Conservation (phyloP, 345 rosid genomes). For the Triadica sebifera region DNA sequence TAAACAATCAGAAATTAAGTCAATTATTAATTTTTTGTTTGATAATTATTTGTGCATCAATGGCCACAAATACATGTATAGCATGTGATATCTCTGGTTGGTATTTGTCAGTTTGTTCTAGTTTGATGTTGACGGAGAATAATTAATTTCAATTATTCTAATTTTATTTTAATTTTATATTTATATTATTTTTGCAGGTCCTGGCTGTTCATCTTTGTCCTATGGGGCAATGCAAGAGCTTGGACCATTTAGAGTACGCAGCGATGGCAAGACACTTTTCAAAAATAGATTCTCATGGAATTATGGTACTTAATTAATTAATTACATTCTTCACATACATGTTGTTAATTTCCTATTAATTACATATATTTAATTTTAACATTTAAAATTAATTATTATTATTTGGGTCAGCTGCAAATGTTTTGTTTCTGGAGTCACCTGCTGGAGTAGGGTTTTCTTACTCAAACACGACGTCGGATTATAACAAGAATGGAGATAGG, state of each 20-base stretch:
- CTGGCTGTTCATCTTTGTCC: constrained; percentile 46
- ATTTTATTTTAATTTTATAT: not conserved
- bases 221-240: constrained; percentile 50
- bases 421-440: constrained; percentile 41
- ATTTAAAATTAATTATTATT: not conserved
- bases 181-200: constrained; percentile 25
- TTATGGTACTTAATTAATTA: constrained; percentile 17
- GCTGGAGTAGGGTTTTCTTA: constrained; percentile 48
- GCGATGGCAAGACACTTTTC: constrained; percentile 43
- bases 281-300: constrained; percentile 38
- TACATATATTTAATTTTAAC: too few relatives aligned
- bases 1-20: too few relatives aligned
- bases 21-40: too few relatives aligned
- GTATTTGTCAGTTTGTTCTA: not conserved
- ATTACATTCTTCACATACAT: not conserved
- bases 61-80: too few relatives aligned
- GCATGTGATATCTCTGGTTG: not conserved
- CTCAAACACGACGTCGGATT: constrained; percentile 25
- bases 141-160: not conserved
- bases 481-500: constrained; percentile 16
- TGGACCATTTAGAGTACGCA: constrained; percentile 42
- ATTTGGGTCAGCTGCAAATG: constrained; percentile 34
- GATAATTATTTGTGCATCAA: too few relatives aligned
- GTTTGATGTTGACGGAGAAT: not conserved
- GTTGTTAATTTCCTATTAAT: not conserved